A percentile compares a stretch with the other conserved stretches of the same genome.
These are phyloP conservation scores for Trichoderma atrobrunneum DNA, from an alignment of 2,329 filamentous ascomycete genomes.

Conservation along the genomic window DNA sequence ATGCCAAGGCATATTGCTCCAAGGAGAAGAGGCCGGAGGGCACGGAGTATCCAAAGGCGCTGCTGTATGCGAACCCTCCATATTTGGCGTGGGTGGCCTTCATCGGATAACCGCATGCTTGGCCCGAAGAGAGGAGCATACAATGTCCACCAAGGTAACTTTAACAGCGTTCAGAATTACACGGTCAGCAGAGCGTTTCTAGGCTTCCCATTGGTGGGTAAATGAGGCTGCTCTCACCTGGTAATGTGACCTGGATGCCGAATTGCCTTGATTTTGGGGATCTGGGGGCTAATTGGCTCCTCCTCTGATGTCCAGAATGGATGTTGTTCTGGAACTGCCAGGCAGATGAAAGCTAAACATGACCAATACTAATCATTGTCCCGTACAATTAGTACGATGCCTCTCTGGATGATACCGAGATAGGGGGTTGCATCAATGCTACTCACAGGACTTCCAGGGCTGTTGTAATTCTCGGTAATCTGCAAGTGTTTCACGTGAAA, in stretches of 20 bases:
- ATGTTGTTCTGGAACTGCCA: slow-evolving; percentile 66
- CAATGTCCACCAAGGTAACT: slow-evolving; percentile 60
- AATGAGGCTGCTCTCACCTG: slow-evolving; percentile 36
- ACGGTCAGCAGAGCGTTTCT: neutral
- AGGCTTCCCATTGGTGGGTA: neutral
- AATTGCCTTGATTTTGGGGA: slow-evolving; percentile 60
- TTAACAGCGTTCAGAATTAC: neutral
- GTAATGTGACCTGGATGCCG: slow-evolving; percentile 71
- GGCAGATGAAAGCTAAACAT: slow-evolving; percentile 71
- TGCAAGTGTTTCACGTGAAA: slow-evolving; percentile 30
- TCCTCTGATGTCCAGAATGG: slow-evolving; percentile 73
- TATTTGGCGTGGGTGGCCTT: slow-evolving; percentile 81
- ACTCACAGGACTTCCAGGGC: slow-evolving; percentile 61
- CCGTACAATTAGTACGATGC: neutral
- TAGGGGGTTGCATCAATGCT: slow-evolving; percentile 7
- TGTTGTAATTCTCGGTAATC: slow-evolving; percentile 82
- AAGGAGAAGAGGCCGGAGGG: slow-evolving; percentile 72
- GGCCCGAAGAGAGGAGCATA: slow-evolving; percentile 54
- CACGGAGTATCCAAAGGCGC: slow-evolving; percentile 73
- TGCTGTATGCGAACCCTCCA: slow-evolving; percentile 74
- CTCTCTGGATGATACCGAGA: neutral
- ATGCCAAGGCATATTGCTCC: slow-evolving; percentile 32
- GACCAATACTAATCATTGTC: slow-evolving; percentile 63
- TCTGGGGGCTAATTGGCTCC: slow-evolving; percentile 52
- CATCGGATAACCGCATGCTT: slow-evolving; percentile 80